A percentile compares a stretch with the other conserved stretches of the same genome.
Conservation (phyloP, 768 basidiomycete genomes). For the Neoboletus magnificus region DNA sequence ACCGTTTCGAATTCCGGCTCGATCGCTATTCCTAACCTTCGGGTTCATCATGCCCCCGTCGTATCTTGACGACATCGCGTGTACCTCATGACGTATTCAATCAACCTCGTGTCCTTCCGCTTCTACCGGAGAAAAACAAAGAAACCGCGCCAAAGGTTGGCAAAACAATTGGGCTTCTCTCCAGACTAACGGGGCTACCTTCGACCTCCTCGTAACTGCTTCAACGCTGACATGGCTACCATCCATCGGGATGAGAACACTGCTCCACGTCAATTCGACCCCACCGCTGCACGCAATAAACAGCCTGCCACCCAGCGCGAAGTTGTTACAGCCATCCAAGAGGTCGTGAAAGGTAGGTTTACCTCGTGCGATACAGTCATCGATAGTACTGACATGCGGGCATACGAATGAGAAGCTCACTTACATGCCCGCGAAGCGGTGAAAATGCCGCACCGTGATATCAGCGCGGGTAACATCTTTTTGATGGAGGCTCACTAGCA, state of each 20-base stretch:
- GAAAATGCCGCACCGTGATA: neutral
- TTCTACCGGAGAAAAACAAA: slow-evolving; percentile 39
- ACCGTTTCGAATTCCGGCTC: neutral
- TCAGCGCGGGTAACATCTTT: neutral
- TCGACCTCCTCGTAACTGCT: neutral
- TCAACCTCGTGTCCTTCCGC: neutral
- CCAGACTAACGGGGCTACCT: neutral
- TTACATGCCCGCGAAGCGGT: neutral
- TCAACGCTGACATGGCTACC: neutral
- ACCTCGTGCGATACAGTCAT: neutral
- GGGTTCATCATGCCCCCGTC: neutral
- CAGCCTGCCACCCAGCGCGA: neutral
- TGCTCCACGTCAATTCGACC: neutral
- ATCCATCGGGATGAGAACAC: neutral
- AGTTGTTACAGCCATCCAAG: neutral
- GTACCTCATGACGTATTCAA: neutral
- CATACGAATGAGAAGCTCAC: neutral
- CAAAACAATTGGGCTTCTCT: neutral
- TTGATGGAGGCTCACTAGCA: neutral
- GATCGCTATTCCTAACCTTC: neutral
- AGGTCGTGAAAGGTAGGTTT: neutral
- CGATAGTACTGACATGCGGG: neutral
- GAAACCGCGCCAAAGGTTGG: neutral
- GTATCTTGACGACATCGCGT: neutral
- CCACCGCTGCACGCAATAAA: neutral